Evolutionary conservation across 1,284 basidiomycete genomes (phyloP).

Genomic region (Athelia sp.): DNA sequence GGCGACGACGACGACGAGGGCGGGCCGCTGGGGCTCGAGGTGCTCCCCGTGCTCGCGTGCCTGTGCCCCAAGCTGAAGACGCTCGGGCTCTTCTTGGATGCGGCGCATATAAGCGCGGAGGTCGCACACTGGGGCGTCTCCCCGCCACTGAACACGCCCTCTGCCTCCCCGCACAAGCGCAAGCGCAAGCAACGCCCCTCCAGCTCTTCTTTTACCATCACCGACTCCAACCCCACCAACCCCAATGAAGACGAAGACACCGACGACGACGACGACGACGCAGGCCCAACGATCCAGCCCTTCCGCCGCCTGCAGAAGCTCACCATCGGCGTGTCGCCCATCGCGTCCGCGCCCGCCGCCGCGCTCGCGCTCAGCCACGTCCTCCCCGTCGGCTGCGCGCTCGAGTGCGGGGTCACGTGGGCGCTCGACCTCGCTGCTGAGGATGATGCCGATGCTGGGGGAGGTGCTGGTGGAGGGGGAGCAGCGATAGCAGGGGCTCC

Average conservation of each 20-base stretch:
- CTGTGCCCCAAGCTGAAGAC: conserved; percentile 46
- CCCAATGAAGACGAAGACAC: conserved; percentile 7
- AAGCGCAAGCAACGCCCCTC: too few relatives aligned
- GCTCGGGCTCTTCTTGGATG: conserved; percentile 50
- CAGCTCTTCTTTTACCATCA: too few relatives aligned
- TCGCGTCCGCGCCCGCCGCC: conserved; percentile 33
- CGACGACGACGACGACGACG: too few relatives aligned
- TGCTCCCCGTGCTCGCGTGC: conserved; percentile 46
- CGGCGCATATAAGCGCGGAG: conserved; percentile 12
- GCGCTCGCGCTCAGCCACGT: conserved; percentile 52
- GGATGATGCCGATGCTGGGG: conserved; percentile 10
- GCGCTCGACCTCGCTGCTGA: conserved; percentile 17
- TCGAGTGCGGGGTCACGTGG: conserved; percentile 44
- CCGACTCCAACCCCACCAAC: too few relatives aligned
- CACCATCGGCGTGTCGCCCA: conserved; percentile 44
- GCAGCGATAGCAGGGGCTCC: too few relatives aligned
- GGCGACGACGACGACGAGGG: too few relatives aligned
- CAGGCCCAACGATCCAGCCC: conserved; percentile 11
- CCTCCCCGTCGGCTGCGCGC: conserved; percentile 31
- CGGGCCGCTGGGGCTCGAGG: conserved; percentile 40
- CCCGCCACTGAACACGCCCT: not conserved
- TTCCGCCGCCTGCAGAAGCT: conserved; percentile 37
- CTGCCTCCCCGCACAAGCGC: too few relatives aligned
- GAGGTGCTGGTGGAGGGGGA: conserved; percentile 18
- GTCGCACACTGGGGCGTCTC: not conserved